Evolutionary conservation across 768 basidiomycete genomes (phyloP).

Genomic region (Leccinum subgranulosum): DNA sequence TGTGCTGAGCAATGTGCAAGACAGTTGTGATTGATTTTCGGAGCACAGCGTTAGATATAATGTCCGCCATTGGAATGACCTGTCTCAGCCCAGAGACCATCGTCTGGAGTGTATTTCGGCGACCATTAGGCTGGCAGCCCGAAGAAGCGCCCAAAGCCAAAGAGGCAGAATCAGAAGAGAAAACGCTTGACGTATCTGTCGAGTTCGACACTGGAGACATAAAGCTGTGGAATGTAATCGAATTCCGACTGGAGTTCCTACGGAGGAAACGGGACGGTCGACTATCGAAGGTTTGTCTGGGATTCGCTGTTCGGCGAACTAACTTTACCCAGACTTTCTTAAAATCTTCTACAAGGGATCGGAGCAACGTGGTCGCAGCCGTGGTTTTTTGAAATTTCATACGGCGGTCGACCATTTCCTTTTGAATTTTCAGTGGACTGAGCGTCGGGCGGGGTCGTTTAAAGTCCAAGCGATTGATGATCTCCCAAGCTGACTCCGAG

Average conservation of each 20-base stretch:
- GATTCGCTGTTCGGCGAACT: background rate
- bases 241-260: background rate
- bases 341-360: slow-evolving; percentile 6
- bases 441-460: background rate
- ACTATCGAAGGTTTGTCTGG: background rate
- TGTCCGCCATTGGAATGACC: slow-evolving; percentile 6
- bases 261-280: background rate
- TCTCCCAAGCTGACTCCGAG: slow-evolving; percentile 9
- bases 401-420: slow-evolving; percentile 15
- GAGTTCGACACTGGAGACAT: background rate
- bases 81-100: slow-evolving; percentile 8
- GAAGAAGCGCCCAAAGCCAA: background rate
- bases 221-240: background rate
- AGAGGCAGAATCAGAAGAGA: background rate
- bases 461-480: slow-evolving; percentile 7
- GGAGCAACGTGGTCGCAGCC: slow-evolving; percentile 15
- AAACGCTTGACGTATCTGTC: background rate
- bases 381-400: slow-evolving; percentile 9
- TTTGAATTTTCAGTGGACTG: slow-evolving; percentile 12
- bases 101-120: background rate
- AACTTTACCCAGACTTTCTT: slow-evolving; percentile 7
- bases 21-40: slow-evolving; percentile 8
- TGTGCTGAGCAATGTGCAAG: slow-evolving; percentile 4
- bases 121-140: slow-evolving; percentile 1
- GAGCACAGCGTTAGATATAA: background rate